Percentiles rank a stretch among this genome's conserved stretches.
Conservation (phyloP, 352 stramenopile species). For the Hyaloperonospora arabidopsidis region DNA sequence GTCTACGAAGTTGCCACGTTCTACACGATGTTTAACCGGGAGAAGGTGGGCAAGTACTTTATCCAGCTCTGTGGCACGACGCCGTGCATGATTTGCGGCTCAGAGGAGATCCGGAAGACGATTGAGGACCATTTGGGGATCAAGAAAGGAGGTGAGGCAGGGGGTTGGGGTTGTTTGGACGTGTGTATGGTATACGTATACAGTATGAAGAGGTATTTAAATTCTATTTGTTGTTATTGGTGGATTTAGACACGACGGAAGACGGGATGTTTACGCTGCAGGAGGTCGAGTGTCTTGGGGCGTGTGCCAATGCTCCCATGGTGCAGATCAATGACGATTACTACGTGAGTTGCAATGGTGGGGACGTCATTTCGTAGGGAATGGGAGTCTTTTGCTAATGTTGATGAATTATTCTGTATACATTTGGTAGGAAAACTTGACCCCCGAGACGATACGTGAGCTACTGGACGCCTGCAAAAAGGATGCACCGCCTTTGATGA, state of each 20-base stretch:
- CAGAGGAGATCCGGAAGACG: conserved; percentile 98
- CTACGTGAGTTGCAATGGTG: conserved; percentile 35
- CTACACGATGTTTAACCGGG: conserved; percentile 99
- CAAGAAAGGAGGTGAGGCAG: conserved; percentile 85
- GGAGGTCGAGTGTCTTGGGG: conserved; percentile 98
- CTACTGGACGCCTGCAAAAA: conserved; percentile 96
- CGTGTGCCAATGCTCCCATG: conserved; percentile 99
- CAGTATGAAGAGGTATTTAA: too few relatives aligned
- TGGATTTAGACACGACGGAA: conserved; percentile 51
- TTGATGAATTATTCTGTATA: neutral
- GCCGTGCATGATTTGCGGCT: conserved; percentile 99
- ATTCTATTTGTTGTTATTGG: neutral
- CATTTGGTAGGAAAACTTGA: conserved; percentile 93
- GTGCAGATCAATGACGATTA: conserved; percentile 99
- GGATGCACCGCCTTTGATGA: conserved; percentile 90
- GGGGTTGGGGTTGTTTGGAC: neutral
- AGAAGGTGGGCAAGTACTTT: conserved; percentile 93
- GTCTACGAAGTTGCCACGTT: conserved; percentile 99
- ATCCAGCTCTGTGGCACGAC: conserved; percentile 98
- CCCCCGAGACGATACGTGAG: conserved; percentile 93
- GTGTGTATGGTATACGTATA: neutral
- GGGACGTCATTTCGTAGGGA: neutral
- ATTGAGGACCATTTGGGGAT: conserved; percentile 97
- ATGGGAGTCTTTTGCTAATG: neutral
- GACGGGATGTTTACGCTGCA: conserved; percentile 90